phyloP scores from a whole-genome alignment of 106 monocot genomes.

The Hemerocallis citrina region DNA sequence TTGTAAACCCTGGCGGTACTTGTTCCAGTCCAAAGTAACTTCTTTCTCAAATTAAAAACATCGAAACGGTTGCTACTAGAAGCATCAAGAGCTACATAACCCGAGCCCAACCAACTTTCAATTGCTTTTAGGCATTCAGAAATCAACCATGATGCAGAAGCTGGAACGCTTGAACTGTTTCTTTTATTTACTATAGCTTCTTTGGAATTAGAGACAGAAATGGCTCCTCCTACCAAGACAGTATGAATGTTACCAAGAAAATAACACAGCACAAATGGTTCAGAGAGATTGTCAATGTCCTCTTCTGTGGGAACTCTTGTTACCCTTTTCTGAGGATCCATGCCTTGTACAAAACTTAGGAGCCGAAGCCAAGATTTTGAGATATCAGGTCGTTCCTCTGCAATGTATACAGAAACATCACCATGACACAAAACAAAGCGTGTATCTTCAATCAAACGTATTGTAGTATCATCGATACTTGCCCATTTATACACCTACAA shows the following conservation, averaged over 20 bases:
- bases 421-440: conserved; percentile 48
- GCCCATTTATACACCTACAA: conserved; percentile 57
- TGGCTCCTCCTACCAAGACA: conserved; percentile 48
- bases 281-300: conserved; percentile 37
- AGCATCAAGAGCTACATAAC: neutral
- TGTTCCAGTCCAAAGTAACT: conserved; percentile 16
- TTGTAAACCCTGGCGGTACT: conserved; percentile 5
- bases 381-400: conserved; percentile 47
- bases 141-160: conserved; percentile 31
- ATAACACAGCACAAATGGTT: conserved; percentile 42
- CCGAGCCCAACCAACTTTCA: conserved; percentile 49
- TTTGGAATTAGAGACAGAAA: conserved; percentile 31
- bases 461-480: conserved; percentile 25
- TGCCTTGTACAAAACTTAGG: conserved; percentile 60
- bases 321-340: conserved; percentile 66
- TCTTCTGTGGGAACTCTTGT: conserved; percentile 42
- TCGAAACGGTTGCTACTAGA: neutral
- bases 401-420: conserved; percentile 48
- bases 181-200: conserved; percentile 18
- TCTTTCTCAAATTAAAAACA: conserved; percentile 26
- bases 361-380: conserved; percentile 51
- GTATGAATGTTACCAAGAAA: conserved; percentile 47
- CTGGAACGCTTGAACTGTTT: conserved; percentile 11
- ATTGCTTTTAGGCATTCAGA: conserved; percentile 53
- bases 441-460: conserved; percentile 58